A percentile compares a stretch with the other conserved stretches of the same genome.
These are phyloP conservation scores for Aureobasidium sp. DNA, from an alignment of 2,329 filamentous ascomycete species.

Conservation along the genomic window DNA sequence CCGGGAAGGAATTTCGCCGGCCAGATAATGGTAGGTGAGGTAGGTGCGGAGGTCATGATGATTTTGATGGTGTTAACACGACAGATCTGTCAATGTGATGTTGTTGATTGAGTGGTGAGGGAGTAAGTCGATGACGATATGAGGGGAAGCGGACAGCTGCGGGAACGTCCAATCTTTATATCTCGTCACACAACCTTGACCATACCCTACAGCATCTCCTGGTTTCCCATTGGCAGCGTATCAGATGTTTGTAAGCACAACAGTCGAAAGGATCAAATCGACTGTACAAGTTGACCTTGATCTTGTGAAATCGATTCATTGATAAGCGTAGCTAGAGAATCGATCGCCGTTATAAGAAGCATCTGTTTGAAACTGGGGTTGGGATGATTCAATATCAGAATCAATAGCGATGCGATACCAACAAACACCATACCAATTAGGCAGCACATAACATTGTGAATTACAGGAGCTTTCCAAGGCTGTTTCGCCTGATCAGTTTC, in stretches of 20 bases:
- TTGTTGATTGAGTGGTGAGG: background rate
- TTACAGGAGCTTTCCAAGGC: no score
- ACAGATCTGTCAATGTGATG: background rate
- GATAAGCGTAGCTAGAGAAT: background rate
- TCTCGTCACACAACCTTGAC: background rate
- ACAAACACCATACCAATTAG: no score
- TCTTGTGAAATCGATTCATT: background rate
- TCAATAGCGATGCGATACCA: background rate
- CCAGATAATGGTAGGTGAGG: conserved; percentile 27
- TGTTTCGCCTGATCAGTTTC: background rate
- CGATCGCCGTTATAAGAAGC: background rate
- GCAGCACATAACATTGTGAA: no score
- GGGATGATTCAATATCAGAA: background rate
- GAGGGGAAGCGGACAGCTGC: background rate
- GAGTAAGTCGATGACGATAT: background rate
- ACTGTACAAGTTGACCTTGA: background rate
- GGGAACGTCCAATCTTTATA: background rate
- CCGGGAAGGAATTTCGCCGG: conserved; percentile 29
- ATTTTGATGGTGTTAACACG: background rate
- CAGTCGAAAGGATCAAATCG: background rate
- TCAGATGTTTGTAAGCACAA: background rate
- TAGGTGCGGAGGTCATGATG: conserved; percentile 5
- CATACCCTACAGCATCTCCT: background rate
- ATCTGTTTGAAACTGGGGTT: no score
- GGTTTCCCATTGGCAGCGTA: no score